Base-by-base conservation (phyloP, 805 yeast species). In the Spathaspora boniae region DNA sequence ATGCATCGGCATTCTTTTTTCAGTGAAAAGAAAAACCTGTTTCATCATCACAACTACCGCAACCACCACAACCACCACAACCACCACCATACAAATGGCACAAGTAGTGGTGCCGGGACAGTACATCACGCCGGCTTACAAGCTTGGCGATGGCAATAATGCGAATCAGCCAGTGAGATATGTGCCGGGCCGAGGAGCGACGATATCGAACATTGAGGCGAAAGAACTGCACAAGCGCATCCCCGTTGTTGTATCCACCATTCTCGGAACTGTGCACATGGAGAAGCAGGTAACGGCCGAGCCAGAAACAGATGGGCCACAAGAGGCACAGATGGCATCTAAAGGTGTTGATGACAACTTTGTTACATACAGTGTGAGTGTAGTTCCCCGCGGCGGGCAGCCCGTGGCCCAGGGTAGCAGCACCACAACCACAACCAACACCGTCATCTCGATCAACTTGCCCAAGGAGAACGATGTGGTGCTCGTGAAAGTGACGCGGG, bases 381-480 rank as follows among this genome's bases (percentile, higher is more conserved):
- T 26, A 16, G 16, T 26, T 8, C 8, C 9, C 16, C n/a, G n/a
- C 29, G 18, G 8, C 9, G 9, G 3, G 11, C 29, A 26, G 11
- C 29, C 11, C 15, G 15, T 26, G 9, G 9, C 16, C 29, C n/a
- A n/a, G n/a, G n/a, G n/a, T n/a, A n/a, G n/a, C n/a, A 28, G 23
- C 31, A 28, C 11, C 9, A 36, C 42, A 21, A 45, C 50, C 5
- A 31, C 47, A 3, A 5, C 23, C 33, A 9, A 12, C 4, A 34
- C 38, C 18, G 42, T 49, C 14, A 62, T 56, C 38, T 55, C 70
- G 27, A 73, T 69, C 37, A 72, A 72, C 41, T 60, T 89, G 36
- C 98, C 98, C 6, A 76, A 78, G 43, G 96, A 86, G 44, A 83
- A 85, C 19, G 96, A 91, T 55, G 58, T 80, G 16, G 96, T 93